Conservation (phyloP, 1,284 basidiomycete species). For the Coriolopsis trogii region DNA sequence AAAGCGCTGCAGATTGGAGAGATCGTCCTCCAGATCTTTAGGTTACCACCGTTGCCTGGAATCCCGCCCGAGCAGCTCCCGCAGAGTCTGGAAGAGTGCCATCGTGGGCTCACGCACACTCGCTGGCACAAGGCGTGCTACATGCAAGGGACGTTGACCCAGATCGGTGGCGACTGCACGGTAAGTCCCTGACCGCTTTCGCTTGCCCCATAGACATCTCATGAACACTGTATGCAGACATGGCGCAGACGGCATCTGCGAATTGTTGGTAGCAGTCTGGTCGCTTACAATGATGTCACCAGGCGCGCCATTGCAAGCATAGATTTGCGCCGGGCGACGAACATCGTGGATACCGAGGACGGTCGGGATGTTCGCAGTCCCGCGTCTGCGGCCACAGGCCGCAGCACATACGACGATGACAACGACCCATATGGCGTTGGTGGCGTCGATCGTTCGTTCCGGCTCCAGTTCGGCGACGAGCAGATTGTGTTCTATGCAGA, state of each 20-base stretch:
- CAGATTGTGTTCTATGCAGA: constrained; percentile 93
- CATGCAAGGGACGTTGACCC: constrained; percentile 92
- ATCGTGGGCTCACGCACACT: constrained; percentile 85
- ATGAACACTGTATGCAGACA: constrained; percentile 49
- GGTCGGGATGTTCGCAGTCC: constrained; percentile 62
- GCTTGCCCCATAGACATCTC: not conserved
- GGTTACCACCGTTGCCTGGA: constrained; percentile 86
- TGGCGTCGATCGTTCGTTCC: constrained; percentile 85
- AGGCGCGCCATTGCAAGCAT: constrained; percentile 90
- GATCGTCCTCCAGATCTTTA: constrained; percentile 85
- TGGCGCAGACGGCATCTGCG: constrained; percentile 90
- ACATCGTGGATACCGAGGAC: constrained; percentile 84
- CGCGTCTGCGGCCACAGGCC: constrained; percentile 41
- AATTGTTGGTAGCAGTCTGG: constrained; percentile 83
- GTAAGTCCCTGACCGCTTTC: constrained; percentile 45
- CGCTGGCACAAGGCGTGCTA: constrained; percentile 93
- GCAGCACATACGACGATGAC: constrained; percentile 49
- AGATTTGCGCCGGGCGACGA: constrained; percentile 83
- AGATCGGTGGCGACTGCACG: constrained; percentile 92
- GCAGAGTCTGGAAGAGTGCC: constrained; percentile 90
- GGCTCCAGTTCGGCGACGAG: constrained; percentile 78
- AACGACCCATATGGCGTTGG: constrained; percentile 77
- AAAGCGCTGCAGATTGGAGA: constrained; percentile 74
- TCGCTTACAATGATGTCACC: constrained; percentile 95
- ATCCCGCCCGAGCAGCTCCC: constrained; percentile 81